Evolutionary conservation across 257 asterid species (phyloP).

Genomic region (Coffea eugenioides): DNA sequence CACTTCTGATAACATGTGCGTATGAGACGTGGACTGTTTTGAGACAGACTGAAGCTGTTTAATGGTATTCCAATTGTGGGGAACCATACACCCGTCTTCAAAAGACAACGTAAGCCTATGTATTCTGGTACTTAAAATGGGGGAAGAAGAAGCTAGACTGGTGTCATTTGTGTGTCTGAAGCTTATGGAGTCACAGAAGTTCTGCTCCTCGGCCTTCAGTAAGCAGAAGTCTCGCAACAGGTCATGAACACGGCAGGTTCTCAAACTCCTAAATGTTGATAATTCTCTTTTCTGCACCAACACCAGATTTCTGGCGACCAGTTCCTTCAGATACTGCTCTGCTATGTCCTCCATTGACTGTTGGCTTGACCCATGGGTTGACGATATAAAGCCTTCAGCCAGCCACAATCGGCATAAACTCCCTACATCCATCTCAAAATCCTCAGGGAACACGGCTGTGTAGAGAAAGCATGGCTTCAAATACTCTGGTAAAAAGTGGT

Average conservation of each 20-base stretch:
- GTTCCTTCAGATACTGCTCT: background rate
- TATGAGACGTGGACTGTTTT: background rate
- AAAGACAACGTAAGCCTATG: background rate
- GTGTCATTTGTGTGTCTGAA: background rate
- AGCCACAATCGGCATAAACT: background rate
- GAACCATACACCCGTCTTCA: background rate
- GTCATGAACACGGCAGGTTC: conserved; percentile 4
- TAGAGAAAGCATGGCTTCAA: background rate
- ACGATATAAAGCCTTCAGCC: conserved; percentile 10
- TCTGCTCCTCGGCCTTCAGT: background rate
- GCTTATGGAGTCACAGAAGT: background rate
- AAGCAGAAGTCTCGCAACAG: background rate
- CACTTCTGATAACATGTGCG: background rate
- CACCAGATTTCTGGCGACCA: background rate
- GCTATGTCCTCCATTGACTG: conserved; percentile 7
- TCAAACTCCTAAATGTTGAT: conserved; percentile 2
- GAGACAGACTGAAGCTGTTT: background rate
- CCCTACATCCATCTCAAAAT: background rate
- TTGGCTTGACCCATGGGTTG: background rate
- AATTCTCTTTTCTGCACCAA: background rate
- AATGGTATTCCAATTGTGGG: background rate
- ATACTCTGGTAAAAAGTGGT: background rate
- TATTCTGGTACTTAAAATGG: background rate
- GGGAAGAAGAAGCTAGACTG: background rate
- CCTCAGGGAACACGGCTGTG: background rate